These are phyloP conservation scores for Aspergillus sp. DNA, from an alignment of 2,329 filamentous ascomycete genomes.

Conservation along the genomic window DNA sequence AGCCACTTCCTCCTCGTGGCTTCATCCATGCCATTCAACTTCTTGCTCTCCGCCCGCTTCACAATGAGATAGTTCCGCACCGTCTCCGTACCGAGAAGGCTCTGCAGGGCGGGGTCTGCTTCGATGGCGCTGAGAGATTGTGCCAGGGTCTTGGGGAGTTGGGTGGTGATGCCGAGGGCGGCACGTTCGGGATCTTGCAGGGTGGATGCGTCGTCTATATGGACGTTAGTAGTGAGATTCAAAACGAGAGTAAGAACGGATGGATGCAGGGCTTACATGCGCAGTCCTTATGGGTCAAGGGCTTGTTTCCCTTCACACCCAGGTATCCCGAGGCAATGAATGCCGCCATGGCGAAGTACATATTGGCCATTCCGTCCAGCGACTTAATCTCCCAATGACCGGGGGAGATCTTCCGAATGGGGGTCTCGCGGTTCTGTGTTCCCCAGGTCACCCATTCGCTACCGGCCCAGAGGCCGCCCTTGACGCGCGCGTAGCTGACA, in stretches of 20 bases:
- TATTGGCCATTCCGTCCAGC: slow-evolving; percentile 71
- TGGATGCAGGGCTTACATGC: slow-evolving; percentile 14
- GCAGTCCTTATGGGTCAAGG: slow-evolving; percentile 27
- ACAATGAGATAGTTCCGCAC: slow-evolving; percentile 22
- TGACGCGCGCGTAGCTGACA: slow-evolving; percentile 60
- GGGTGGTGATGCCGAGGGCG: slow-evolving; percentile 28
- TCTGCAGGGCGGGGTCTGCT: slow-evolving; percentile 18
- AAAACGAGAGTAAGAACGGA: neutral
- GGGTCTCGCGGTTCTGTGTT: slow-evolving; percentile 68
- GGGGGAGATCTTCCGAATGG: slow-evolving; percentile 57
- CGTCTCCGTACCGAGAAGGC: slow-evolving; percentile 21
- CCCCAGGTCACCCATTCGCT: slow-evolving; percentile 74
- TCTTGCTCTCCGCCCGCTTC: slow-evolving; percentile 27
- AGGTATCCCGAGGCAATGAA: slow-evolving; percentile 52
- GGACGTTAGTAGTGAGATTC: neutral
- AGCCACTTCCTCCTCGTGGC: slow-evolving; percentile 29
- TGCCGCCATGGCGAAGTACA: slow-evolving; percentile 60
- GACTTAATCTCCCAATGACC: slow-evolving; percentile 72
- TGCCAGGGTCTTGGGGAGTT: slow-evolving; percentile 27
- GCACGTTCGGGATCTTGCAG: slow-evolving; percentile 23
- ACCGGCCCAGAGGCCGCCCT: slow-evolving; percentile 67
- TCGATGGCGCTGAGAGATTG: slow-evolving; percentile 28
- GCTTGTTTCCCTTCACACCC: slow-evolving; percentile 39
- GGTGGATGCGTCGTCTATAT: slow-evolving; percentile 25
- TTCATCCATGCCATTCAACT: slow-evolving; percentile 24